Conservation (phyloP, 208 protist species). For the Acanthamoeba castellanii region DNA sequence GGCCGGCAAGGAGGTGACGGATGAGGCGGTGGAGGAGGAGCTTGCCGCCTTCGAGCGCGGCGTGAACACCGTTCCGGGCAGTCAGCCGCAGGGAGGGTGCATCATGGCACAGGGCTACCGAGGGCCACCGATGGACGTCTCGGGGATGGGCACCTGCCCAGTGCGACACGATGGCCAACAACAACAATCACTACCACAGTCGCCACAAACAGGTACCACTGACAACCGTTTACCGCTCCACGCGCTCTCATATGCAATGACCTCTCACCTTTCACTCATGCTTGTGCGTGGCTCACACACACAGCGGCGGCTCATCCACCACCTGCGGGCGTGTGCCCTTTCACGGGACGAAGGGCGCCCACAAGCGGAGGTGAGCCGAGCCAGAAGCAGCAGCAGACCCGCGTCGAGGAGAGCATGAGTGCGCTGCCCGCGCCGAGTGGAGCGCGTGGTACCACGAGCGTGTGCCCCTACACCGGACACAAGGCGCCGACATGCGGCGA, state of each 20-base stretch:
- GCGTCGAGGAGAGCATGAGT: too few relatives aligned
- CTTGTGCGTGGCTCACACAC: too few relatives aligned
- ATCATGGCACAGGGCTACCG: neutral
- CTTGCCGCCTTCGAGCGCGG: constrained; percentile 34
- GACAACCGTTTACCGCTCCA: neutral
- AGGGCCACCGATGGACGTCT: neutral
- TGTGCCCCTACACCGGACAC: constrained; percentile 44
- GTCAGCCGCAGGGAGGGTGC: neutral
- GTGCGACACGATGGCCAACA: neutral
- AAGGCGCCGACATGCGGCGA: neutral
- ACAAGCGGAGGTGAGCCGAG: neutral
- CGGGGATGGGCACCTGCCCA: neutral
- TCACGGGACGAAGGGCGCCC: neutral
- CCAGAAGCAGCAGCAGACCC: neutral
- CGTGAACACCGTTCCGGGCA: neutral
- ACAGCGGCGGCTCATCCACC: too few relatives aligned
- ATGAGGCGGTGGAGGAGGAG: constrained; percentile 22
- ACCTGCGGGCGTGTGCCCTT: neutral
- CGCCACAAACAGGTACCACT: too few relatives aligned
- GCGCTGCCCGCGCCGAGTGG: too few relatives aligned
- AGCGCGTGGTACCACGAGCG: neutral
- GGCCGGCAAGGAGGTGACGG: constrained; percentile 41
- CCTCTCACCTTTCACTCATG: neutral
- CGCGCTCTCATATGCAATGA: neutral
- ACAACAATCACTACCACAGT: too few relatives aligned